Conservation (phyloP, 208 protist species). For the Sergeia podlipaevii region DNA sequence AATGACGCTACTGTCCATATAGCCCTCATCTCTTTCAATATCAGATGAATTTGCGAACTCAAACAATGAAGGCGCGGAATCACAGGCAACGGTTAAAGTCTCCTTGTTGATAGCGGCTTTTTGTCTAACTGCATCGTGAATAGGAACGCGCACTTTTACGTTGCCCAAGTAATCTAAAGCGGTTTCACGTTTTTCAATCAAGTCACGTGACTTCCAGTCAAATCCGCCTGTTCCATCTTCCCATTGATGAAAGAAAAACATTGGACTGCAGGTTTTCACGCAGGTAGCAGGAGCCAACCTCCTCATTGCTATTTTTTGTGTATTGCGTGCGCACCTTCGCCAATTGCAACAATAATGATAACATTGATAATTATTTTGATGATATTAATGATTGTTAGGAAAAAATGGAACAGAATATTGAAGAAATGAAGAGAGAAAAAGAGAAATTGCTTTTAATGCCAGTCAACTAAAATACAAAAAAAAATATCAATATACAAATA, state of each 20-base stretch:
- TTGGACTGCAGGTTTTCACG: too few species aligned
- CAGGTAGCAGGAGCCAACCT: too few species aligned
- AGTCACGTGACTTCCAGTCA: constrained; percentile 66
- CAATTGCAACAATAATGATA: too few species aligned
- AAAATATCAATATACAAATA: too few species aligned
- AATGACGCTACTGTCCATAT: neutral
- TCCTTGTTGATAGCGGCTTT: constrained; percentile 29
- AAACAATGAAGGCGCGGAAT: constrained; percentile 2
- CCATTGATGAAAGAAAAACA: constrained; percentile 9
- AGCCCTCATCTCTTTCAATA: neutral
- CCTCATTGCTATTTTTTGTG: neutral
- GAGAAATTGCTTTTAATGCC: neutral
- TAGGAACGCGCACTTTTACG: constrained; percentile 67
- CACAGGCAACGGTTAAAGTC: constrained; percentile 6
- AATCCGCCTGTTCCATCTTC: constrained; percentile 47
- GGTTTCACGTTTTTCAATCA: constrained; percentile 54
- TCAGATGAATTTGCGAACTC: constrained; percentile 1
- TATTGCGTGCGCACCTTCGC: neutral
- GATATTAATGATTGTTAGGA: neutral
- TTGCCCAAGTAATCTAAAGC: constrained; percentile 66
- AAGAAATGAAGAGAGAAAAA: neutral
- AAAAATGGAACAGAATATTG: neutral
- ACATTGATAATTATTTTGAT: too few species aligned
- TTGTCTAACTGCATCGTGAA: constrained; percentile 64
- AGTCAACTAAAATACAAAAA: neutral